phyloP scores from a whole-genome alignment of 2,329 filamentous ascomycete genomes.

The Plectosphaerella plurivora region DNA sequence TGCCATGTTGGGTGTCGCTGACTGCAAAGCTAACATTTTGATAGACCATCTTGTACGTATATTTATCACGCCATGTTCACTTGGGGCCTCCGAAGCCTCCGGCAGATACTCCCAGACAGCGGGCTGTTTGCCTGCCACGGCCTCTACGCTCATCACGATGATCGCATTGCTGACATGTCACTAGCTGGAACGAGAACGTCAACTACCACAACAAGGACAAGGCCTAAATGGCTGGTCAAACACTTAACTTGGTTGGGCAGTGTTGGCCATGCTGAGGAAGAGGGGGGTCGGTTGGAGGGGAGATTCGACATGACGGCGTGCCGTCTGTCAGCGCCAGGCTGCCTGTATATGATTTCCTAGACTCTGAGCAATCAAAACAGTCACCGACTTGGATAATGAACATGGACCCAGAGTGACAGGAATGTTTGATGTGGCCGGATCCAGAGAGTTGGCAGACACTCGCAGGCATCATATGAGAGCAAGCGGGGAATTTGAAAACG shows the following conservation, averaged over 20 bases:
- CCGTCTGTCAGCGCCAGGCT: neutral
- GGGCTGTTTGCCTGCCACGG: neutral
- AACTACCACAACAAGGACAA: constrained; percentile 98
- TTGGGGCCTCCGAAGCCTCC: neutral
- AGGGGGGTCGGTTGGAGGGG: neutral
- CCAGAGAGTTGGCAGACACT: too few relatives aligned
- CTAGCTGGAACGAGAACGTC: constrained; percentile 87
- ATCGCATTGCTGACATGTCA: constrained; percentile 13
- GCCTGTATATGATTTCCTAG: constrained; percentile 15
- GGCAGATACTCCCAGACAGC: neutral
- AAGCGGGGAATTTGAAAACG: neutral
- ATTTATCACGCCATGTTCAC: neutral
- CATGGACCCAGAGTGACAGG: too few relatives aligned
- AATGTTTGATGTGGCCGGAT: too few relatives aligned
- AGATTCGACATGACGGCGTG: neutral
- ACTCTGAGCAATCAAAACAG: constrained; percentile 15
- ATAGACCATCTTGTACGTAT: constrained; percentile 63
- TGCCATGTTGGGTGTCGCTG: neutral
- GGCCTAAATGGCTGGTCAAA: constrained; percentile 17
- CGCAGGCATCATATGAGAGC: too few relatives aligned
- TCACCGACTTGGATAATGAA: neutral
- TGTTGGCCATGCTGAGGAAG: neutral
- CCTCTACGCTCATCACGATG: neutral
- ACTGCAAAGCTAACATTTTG: constrained; percentile 6
- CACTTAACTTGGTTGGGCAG: neutral